A percentile compares a stretch with the other conserved stretches of the same genome.
phyloP scores from a whole-genome alignment of 352 stramenopile genomes.

The Phytophthora multivora region DNA sequence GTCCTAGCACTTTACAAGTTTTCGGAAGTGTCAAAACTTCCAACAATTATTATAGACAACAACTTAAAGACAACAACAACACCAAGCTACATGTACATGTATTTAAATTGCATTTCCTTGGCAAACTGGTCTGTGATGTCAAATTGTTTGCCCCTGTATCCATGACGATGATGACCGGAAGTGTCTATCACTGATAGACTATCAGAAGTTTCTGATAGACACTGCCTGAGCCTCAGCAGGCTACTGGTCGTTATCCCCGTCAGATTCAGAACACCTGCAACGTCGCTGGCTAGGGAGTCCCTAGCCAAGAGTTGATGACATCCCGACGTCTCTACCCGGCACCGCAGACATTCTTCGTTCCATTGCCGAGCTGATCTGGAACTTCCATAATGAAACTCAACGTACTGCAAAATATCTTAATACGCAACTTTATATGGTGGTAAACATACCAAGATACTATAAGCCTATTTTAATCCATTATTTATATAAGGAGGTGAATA shows the following conservation, averaged over 20 bases:
- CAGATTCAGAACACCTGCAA: conserved; percentile 7
- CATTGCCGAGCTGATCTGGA: conserved; percentile 8
- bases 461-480: background rate
- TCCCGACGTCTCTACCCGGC: conserved; percentile 11
- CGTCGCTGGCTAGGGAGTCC: background rate
- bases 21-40: no score
- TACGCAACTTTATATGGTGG: no score
- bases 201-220: no score
- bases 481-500: conserved; percentile 1
- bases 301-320: conserved; percentile 10
- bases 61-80: no score
- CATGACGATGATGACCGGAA: background rate
- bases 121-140: conserved; percentile 1
- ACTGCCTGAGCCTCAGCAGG: no score
- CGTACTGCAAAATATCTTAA: background rate
- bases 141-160: background rate
- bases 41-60: no score
- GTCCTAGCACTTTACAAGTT: no score
- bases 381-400: background rate
- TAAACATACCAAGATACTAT: no score
- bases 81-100: no score
- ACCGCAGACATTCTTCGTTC: conserved; percentile 2
- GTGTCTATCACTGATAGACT: no score
- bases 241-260: no score
- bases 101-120: no score